phyloP scores from a whole-genome alignment of 2,329 filamentous ascomycete genomes.

The Gaeumannomyces tritici region DNA sequence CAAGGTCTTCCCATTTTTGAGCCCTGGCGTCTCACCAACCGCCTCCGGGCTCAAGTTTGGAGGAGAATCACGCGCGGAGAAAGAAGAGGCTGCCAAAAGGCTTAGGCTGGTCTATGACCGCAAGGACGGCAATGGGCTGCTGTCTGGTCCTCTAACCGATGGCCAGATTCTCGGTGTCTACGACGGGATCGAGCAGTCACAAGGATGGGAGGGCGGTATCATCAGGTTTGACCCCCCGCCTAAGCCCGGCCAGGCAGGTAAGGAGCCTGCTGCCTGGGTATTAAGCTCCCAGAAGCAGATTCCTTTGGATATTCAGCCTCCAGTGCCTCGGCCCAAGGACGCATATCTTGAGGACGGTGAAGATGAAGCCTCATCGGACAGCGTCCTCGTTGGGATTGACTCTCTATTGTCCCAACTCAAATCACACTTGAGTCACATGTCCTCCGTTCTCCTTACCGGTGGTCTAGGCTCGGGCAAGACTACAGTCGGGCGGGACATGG shows the following conservation, averaged over 20 bases:
- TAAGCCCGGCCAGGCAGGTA: constrained; percentile 22
- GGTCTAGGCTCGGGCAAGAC: constrained; percentile 88
- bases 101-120: constrained; percentile 64
- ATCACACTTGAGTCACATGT: constrained; percentile 71
- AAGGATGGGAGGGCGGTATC: constrained; percentile 75
- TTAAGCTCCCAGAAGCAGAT: constrained; percentile 67
- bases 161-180: constrained; percentile 64
- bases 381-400: constrained; percentile 77
- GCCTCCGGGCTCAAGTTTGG: constrained; percentile 67
- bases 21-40: constrained; percentile 13
- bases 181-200: constrained; percentile 40
- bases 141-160: constrained; percentile 82
- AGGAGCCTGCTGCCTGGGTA: constrained; percentile 55
- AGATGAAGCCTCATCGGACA: constrained; percentile 18
- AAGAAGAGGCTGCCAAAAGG: constrained; percentile 64
- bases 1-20: constrained; percentile 73
- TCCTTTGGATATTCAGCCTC: constrained; percentile 60
- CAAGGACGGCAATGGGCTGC: constrained; percentile 47
- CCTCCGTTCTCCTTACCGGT: constrained; percentile 82
- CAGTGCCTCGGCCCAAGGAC: constrained; percentile 39
- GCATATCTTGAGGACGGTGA: constrained; percentile 46
- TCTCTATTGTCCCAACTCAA: constrained; percentile 61
- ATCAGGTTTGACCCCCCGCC: constrained; percentile 63
- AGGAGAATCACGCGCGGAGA: constrained; percentile 74
- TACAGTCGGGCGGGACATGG: constrained; percentile 65